Conservation (phyloP, 139 green algal genomes). For the Micromonas commoda region DNA sequence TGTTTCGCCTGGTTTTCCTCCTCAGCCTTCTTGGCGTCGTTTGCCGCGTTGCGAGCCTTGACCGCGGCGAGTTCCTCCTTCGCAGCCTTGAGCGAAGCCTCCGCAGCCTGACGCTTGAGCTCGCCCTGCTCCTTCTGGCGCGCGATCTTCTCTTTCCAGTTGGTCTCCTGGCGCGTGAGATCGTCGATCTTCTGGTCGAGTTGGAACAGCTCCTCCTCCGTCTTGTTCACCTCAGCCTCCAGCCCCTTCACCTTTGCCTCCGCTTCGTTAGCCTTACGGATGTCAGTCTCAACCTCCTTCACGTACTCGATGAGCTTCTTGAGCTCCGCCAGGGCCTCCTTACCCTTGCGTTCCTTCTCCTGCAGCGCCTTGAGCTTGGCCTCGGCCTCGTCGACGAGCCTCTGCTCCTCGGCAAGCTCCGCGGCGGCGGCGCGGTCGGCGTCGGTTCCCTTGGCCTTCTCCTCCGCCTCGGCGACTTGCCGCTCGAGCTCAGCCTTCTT, state of each 20-base stretch:
- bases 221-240: not conserved
- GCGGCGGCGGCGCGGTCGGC: not conserved
- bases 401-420: not conserved
- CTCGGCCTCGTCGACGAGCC: not conserved
- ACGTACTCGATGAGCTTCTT: not conserved
- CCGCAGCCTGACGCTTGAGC: conserved; percentile 14
- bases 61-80: conserved; percentile 8
- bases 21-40: conserved; percentile 4
- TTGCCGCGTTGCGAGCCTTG: not conserved
- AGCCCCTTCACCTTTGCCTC: not conserved
- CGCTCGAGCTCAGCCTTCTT: not conserved
- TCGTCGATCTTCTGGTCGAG: not conserved
- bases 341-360: not conserved
- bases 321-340: not conserved
- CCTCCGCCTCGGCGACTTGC: conserved; percentile 2
- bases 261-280: conserved; percentile 9
- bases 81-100: conserved; percentile 2
- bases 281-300: not conserved
- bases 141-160: conserved; percentile 6
- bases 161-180: conserved; percentile 1
- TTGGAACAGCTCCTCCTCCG: conserved; percentile 18
- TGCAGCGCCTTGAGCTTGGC: not conserved
- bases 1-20: not conserved
- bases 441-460: not conserved
- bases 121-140: conserved; percentile 21